These are phyloP conservation scores for Xylariomycetidae sp. DNA, from an alignment of 2,329 filamentous ascomycete species.

Conservation along the genomic window DNA sequence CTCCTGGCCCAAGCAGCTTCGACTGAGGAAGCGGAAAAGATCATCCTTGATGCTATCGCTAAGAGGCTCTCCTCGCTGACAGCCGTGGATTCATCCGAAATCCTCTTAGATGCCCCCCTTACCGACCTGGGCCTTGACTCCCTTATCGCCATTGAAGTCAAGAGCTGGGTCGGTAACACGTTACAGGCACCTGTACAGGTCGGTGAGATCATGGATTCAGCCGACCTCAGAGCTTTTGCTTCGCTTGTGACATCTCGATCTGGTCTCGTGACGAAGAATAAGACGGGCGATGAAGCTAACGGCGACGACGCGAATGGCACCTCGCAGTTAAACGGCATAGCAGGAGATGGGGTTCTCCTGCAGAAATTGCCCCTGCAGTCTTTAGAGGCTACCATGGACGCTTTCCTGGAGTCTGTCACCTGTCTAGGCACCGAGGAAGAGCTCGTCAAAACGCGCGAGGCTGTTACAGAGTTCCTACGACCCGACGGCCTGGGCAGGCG, in stretches of 20 bases:
- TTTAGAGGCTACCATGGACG: background rate
- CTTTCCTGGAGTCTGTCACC: background rate
- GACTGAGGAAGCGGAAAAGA: no score
- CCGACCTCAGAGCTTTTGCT: slow-evolving; percentile 6
- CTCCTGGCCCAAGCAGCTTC: no score
- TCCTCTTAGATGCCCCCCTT: no score
- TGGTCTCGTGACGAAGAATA: slow-evolving; percentile 2
- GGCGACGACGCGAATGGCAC: no score
- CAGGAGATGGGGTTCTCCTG: background rate
- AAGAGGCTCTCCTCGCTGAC: no score
- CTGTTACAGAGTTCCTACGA: background rate
- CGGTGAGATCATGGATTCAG: slow-evolving; percentile 9
- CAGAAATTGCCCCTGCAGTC: background rate
- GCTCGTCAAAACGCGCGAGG: background rate
- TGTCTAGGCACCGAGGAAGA: background rate
- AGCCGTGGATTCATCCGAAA: no score
- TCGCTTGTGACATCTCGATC: slow-evolving; percentile 2
- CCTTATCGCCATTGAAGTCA: slow-evolving; percentile 12
- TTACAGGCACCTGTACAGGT: slow-evolving; percentile 12
- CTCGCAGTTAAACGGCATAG: no score
- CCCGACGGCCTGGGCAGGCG: background rate
- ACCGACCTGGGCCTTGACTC: slow-evolving; percentile 11
- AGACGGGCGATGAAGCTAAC: no score
- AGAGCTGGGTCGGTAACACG: slow-evolving; percentile 11
- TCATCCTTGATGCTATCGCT: no score